Evolutionary conservation across 805 yeast genomes (phyloP).

Genomic region (Cyberlindnera maritima): DNA sequence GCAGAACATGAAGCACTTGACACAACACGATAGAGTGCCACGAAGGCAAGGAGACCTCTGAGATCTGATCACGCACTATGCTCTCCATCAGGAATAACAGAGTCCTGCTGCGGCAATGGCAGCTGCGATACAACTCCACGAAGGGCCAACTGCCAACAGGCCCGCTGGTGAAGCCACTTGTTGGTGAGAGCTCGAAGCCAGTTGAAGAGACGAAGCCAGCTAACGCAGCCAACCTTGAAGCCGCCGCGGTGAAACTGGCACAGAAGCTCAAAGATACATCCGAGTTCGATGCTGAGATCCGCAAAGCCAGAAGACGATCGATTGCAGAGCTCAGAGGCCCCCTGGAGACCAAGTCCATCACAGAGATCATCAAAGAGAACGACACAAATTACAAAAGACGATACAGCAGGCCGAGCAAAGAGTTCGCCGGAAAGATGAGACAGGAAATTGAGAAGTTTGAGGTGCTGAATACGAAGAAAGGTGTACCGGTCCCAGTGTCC

Average conservation of each 20-base stretch:
- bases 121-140: too few relatives aligned
- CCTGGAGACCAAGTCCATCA: slow-evolving; percentile 6
- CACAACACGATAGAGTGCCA: too few relatives aligned
- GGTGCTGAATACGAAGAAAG: too few relatives aligned
- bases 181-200: too few relatives aligned
- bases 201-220: too few relatives aligned
- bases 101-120: not conserved
- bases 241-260: not conserved
- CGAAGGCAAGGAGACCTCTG: too few relatives aligned
- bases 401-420: slow-evolving; percentile 12
- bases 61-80: too few relatives aligned
- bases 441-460: too few relatives aligned
- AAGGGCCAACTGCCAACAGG: too few relatives aligned
- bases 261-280: not conserved
- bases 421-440: slow-evolving; percentile 8
- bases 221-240: not conserved
- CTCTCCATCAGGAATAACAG: too few relatives aligned
- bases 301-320: slow-evolving; percentile 13
- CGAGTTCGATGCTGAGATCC: slow-evolving; percentile 1
- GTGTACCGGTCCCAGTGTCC: slow-evolving; percentile 1
- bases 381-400: slow-evolving; percentile 5
- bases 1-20: not conserved
- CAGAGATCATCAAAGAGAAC: slow-evolving; percentile 9
- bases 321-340: slow-evolving; percentile 20
- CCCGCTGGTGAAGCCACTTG: too few relatives aligned